Evolutionary conservation across 2,329 filamentous ascomycete species (phyloP), one percentile per base, ranked within the genome.

Genomic region (Cyphellophora attinorum): DNA sequence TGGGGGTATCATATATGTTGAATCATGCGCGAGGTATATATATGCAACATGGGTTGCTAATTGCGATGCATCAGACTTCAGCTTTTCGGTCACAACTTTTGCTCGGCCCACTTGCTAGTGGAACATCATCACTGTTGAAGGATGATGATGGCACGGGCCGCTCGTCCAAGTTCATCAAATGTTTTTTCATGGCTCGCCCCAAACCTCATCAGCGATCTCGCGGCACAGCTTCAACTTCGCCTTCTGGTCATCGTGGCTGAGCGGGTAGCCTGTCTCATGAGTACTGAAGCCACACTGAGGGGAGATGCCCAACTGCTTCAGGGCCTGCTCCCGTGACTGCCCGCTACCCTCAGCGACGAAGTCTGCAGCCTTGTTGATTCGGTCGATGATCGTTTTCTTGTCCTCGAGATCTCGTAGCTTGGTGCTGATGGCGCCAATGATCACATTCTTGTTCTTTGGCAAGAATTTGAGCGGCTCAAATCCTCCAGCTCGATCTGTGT

Each of bases 261-360:
- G 57, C n/a, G 71, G 66, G 51, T 84, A 83, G 0, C 79, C 80
- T 46, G 67, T 72, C 48, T 76, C 74, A 51, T 84, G 79, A 15
- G 74, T 80, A 19, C 77, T 79, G 54, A 79, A 79, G 10, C 75
- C 76, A 51, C 75, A 79, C 57, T 81, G 77, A 0, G 77, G 77
- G 50, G 71, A 76, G 12, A 81, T 64, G 31, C 65, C 65, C 29
- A 84, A 58, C 40, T 74, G 68, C 59, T 77, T 68, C 11, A 85
- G 59, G 0, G 78, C 78, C 54, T 83, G 72, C 52, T 81, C 70
- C 33, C 61, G 62, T 1, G 62, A 73, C 59, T 79, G 63, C 2
- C 69, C 70, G 17, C 64, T 72, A 1, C 79, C 79, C 56, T 77
- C 65, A 2, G 77, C 76, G 11, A 85, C 67, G 51, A 72, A 74